Conservation (phyloP, 805 yeast species). For the Metschnikowia similis region DNA sequence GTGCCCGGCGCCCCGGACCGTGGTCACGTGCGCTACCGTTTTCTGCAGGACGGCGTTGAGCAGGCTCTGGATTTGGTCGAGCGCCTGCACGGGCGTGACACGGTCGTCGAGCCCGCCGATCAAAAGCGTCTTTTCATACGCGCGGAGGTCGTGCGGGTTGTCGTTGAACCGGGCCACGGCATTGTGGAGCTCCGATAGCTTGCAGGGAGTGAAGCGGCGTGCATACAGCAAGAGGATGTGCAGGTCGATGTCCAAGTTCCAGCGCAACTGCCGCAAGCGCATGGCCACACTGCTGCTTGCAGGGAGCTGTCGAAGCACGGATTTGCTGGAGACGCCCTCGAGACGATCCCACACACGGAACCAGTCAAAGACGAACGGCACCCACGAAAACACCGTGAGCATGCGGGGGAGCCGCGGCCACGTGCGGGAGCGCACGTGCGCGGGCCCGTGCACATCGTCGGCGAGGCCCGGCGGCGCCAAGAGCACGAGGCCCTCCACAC, state of each 20-base stretch:
- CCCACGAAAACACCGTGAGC: constrained; percentile 30
- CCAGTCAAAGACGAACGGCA: constrained; percentile 48
- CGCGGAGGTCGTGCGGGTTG: constrained; percentile 25
- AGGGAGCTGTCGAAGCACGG: constrained; percentile 55
- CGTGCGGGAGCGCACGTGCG: neutral
- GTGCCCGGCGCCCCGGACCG: constrained; percentile 57
- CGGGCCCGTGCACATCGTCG: constrained; percentile 2
- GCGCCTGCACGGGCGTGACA: constrained; percentile 46
- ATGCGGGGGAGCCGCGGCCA: neutral
- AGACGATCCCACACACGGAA: constrained; percentile 57
- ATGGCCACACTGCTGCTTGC: constrained; percentile 29
- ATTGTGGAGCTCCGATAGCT: constrained; percentile 38
- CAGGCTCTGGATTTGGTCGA: constrained; percentile 27
- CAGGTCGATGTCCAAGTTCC: constrained; percentile 66
- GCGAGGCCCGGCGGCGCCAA: constrained; percentile 44
- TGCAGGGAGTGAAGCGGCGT: constrained; percentile 44
- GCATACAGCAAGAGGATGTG: constrained; percentile 50
- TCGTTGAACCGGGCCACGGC: constrained; percentile 36
- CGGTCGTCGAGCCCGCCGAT: constrained; percentile 57
- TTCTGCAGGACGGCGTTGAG: constrained; percentile 20
- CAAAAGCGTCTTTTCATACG: constrained; percentile 46
- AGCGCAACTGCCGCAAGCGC: constrained; percentile 56
- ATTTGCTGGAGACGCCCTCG: constrained; percentile 57
- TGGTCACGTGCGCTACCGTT: constrained; percentile 30
- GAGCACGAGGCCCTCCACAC: constrained; percentile 46